phyloP scores from a whole-genome alignment of 192 early-diverging fungal species.

The Coemansia sp. region DNA sequence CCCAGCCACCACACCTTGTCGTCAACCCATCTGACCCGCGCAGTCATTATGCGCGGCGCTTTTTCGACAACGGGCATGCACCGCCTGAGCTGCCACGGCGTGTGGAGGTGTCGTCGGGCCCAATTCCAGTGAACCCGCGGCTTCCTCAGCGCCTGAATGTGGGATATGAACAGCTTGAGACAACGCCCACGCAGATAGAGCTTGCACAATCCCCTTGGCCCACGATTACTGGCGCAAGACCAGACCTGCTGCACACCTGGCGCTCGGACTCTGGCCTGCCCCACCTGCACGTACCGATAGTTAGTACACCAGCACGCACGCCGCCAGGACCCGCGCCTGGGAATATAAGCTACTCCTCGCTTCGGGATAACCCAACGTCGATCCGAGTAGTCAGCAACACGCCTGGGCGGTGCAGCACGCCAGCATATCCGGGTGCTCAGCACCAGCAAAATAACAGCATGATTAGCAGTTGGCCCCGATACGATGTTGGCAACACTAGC shows the following conservation, averaged over 20 bases:
- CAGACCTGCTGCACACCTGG: neutral
- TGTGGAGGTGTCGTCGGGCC: conserved; percentile 26
- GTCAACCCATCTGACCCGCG: conserved; percentile 55
- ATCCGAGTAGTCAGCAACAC: conserved; percentile 12
- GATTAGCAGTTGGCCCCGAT: conserved; percentile 20
- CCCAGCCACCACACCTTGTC: conserved; percentile 37
- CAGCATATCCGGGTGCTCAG: conserved; percentile 9
- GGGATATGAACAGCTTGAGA: conserved; percentile 44
- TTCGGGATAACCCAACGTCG: conserved; percentile 24
- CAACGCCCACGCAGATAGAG: conserved; percentile 16
- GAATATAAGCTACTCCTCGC: conserved; percentile 23
- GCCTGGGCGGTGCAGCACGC: neutral
- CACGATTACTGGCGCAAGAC: neutral
- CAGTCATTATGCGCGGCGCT: conserved; percentile 41
- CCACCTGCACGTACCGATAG: neutral
- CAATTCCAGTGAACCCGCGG: conserved; percentile 27
- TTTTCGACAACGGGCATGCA: conserved; percentile 12
- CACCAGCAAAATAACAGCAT: conserved; percentile 11
- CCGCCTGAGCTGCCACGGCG: conserved; percentile 27
- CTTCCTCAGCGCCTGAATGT: conserved; percentile 25
- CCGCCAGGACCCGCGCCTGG: conserved; percentile 6
- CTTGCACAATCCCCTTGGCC: neutral
- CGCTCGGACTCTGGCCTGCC: conserved; percentile 7
- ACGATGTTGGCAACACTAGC: neutral
- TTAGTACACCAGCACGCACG: neutral